Base-by-base conservation (phyloP, 495 filamentous ascomycete genomes). In the Aspergillus ostianus region DNA sequence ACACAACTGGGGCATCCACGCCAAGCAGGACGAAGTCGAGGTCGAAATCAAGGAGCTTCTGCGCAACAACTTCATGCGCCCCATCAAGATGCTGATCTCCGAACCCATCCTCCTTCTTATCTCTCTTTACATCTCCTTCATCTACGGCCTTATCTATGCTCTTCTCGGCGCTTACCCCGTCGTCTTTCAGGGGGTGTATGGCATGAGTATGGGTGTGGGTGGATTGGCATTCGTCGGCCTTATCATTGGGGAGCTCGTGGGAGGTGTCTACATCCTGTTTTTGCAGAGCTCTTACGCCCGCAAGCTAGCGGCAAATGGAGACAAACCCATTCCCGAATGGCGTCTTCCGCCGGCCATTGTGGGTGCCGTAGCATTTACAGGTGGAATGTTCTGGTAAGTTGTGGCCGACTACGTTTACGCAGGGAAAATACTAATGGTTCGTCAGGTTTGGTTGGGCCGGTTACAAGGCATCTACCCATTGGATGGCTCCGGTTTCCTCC, bases 301-400 rank as follows among this genome's bases (percentile, higher is more conserved):
- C 7, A 76, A 70, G 29, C 56, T 78, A 13, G 63, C 49, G 3
- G 70, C 68, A 0, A 76, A 78, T 45, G 59, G 70, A 8, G 64
- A 64, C 27, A 56, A 72, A 13, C 70, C 73, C 0, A 62, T 78
- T 0, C 73, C 75, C 4, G 75, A 78, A 62, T 78, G 75, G 75
- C 74, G 75, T 44, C 63, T 78, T 0, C 58, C 67, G 0, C 76
- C 78, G 2, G 74, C 84, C 36, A 75, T 85, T 49, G 29, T 82
- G 7, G 85, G 85, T 0, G 77, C 72, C 4, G 67, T 77, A 9
- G 67, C 81, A 5, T 77, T 86, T 53, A 75, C 84, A 6, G 69
- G 74, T 20, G 84, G 84, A 0, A 69, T 85, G 5, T 86, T 87
- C 67, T 84, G 81, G 77, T 85, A 50, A 58, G 69, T 54, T 12